Percentiles rank a stretch among this genome's conserved stretches.
These are phyloP conservation scores for Tulasnella sp. DNA, from an alignment of 768 basidiomycete species.

Conservation along the genomic window DNA sequence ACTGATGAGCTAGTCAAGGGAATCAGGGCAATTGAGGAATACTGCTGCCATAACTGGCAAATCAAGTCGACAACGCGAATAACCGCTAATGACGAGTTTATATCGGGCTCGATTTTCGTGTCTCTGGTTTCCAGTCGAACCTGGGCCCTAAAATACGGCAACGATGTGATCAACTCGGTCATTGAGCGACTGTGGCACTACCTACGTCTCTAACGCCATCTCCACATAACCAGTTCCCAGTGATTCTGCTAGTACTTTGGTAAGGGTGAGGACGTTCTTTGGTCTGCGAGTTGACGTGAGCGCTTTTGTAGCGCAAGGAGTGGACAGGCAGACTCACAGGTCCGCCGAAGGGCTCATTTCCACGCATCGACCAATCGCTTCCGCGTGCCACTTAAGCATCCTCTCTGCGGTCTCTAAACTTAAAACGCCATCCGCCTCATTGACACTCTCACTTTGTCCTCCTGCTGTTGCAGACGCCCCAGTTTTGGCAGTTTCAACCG, in stretches of 20 bases:
- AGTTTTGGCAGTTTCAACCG: not conserved
- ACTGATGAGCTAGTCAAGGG: constrained; percentile 80
- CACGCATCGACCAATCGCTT: constrained; percentile 89
- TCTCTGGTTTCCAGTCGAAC: constrained; percentile 70
- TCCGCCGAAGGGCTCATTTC: constrained; percentile 80
- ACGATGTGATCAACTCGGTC: not conserved
- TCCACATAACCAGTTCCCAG: constrained; percentile 82
- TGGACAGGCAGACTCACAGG: constrained; percentile 54
- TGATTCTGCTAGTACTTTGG: constrained; percentile 81
- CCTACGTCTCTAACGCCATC: constrained; percentile 87
- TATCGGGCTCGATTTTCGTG: constrained; percentile 71
- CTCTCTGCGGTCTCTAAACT: constrained; percentile 74
- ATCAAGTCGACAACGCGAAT: constrained; percentile 76
- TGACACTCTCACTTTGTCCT: constrained; percentile 20
- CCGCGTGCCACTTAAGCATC: constrained; percentile 97
- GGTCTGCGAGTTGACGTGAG: constrained; percentile 48
- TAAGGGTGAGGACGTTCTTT: constrained; percentile 79
- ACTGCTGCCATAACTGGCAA: constrained; percentile 96
- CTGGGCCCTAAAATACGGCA: constrained; percentile 51
- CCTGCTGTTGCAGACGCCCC: not conserved
- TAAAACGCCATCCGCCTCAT: constrained; percentile 77
- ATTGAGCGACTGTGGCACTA: constrained; percentile 20
- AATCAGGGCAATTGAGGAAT: constrained; percentile 82
- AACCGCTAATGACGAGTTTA: constrained; percentile 56
- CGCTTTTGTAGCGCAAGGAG: not conserved